Percentiles rank a stretch among this genome's conserved stretches.
Conservation (phyloP, 768 basidiomycete genomes). For the Mycena epipterygia region DNA sequence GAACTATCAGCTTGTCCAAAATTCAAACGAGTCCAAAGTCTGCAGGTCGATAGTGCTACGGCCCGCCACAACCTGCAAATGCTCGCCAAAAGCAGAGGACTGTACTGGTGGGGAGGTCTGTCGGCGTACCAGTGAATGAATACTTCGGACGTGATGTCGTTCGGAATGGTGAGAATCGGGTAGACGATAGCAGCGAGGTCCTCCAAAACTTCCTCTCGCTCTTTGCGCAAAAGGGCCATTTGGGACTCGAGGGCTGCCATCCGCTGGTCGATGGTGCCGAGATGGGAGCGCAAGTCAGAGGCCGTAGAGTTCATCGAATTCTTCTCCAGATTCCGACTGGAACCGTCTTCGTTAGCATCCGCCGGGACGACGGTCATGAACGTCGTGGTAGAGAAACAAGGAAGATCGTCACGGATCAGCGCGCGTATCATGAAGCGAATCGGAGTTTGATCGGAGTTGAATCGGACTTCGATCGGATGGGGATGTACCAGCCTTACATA, state of each 20-base stretch:
- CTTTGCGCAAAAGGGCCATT: not conserved
- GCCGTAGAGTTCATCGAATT: not conserved
- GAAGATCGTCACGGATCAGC: too few relatives aligned
- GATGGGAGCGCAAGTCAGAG: not conserved
- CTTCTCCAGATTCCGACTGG: too few relatives aligned
- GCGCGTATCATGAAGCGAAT: too few relatives aligned
- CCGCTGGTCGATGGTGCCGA: not conserved
- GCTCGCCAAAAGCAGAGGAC: not conserved
- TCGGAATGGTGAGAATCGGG: slow-evolving; percentile 7
- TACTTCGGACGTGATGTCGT: not conserved
- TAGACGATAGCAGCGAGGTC: slow-evolving; percentile 11
- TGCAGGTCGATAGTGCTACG: slow-evolving; percentile 2
- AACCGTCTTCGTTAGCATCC: too few relatives aligned
- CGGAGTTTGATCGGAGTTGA: too few relatives aligned
- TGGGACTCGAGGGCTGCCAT: not conserved
- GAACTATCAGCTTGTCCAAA: not conserved
- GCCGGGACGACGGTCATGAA: too few relatives aligned
- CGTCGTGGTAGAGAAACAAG: too few relatives aligned
- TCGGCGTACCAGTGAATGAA: not conserved
- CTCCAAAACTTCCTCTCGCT: not conserved
- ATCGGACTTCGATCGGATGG: too few relatives aligned
- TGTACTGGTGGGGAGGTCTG: not conserved
- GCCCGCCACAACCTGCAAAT: slow-evolving; percentile 10
- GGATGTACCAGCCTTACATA: too few relatives aligned
- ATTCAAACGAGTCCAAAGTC: not conserved